Conservation (phyloP, 495 filamentous ascomycete species). For the Annulohypoxylon stygium region DNA sequence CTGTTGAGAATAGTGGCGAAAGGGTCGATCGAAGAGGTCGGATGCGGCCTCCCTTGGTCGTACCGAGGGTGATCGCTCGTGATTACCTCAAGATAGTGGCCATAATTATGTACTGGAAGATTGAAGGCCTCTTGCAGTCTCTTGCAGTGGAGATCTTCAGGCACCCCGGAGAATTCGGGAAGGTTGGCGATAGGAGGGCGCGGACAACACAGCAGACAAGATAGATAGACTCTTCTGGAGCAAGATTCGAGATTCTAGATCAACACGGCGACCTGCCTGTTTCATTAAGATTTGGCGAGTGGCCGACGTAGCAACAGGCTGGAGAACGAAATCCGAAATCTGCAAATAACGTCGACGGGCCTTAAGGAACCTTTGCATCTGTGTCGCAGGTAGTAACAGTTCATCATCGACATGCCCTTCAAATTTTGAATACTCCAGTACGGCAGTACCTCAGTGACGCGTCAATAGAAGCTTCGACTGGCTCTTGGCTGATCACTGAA, state of each 20-base stretch:
- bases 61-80: conserved; percentile 37
- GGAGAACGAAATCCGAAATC: conserved; percentile 21
- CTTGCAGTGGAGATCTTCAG: conserved; percentile 52
- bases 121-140: conserved; percentile 47
- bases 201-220: conserved; percentile 33
- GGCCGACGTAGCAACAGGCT: conserved; percentile 26
- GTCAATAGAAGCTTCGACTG: conserved; percentile 42
- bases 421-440: conserved; percentile 4
- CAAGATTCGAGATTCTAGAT: conserved; percentile 37
- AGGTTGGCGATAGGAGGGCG: conserved; percentile 43
- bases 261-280: conserved; percentile 43
- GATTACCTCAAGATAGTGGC: conserved; percentile 23
- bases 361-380: conserved; percentile 32
- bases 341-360: conserved; percentile 13
- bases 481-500: conserved; percentile 20
- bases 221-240: conserved; percentile 21
- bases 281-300: conserved; percentile 31
- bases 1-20: conserved; percentile 25
- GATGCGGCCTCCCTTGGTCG: conserved; percentile 38
- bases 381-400: conserved; percentile 15
- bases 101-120: conserved; percentile 18
- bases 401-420: conserved; percentile 22
- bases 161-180: conserved; percentile 49
- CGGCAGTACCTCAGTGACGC: conserved; percentile 37
- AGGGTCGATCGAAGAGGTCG: conserved; percentile 31